A percentile compares a stretch with the other conserved stretches of the same genome.
phyloP scores from a whole-genome alignment of 2,329 filamentous ascomycete species.

The Fusarium liriodendri region DNA sequence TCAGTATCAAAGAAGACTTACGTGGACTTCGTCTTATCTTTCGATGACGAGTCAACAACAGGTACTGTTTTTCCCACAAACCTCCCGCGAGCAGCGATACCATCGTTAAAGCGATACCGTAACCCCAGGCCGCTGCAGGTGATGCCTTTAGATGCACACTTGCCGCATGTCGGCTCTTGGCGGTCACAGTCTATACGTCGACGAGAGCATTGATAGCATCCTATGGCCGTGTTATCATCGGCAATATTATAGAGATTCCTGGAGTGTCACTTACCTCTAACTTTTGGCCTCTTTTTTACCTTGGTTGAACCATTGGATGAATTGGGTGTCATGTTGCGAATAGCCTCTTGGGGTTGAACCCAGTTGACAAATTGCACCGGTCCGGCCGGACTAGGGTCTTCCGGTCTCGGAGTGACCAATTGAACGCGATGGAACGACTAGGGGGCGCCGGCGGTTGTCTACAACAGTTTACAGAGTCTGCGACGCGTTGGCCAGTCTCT shows the following conservation, averaged over 20 bases:
- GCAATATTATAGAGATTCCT: too few relatives aligned
- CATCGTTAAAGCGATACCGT: constrained; percentile 39
- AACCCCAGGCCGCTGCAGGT: constrained; percentile 35
- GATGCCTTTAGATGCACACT: constrained; percentile 34
- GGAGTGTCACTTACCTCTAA: constrained; percentile 15
- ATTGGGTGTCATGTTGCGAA: constrained; percentile 7
- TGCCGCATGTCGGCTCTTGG: constrained; percentile 34
- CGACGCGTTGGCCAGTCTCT: background rate
- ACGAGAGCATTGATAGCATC: constrained; percentile 39
- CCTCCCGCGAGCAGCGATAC: constrained; percentile 35
- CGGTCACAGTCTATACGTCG: constrained; percentile 41
- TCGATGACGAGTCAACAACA: background rate
- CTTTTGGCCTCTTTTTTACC: constrained; percentile 28
- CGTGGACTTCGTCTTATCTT: background rate
- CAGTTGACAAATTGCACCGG: background rate
- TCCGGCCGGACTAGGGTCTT: background rate
- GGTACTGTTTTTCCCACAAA: constrained; percentile 35
- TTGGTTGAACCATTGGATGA: constrained; percentile 8
- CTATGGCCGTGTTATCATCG: background rate
- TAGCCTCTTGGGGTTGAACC: background rate
- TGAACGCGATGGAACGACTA: background rate
- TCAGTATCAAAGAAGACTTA: background rate
- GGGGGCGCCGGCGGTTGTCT: background rate
- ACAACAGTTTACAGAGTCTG: background rate
- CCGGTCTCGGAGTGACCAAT: background rate